Evolutionary conservation across 164 flowering plant genomes (phyloP).

Genomic region (Litsea cubeba): DNA sequence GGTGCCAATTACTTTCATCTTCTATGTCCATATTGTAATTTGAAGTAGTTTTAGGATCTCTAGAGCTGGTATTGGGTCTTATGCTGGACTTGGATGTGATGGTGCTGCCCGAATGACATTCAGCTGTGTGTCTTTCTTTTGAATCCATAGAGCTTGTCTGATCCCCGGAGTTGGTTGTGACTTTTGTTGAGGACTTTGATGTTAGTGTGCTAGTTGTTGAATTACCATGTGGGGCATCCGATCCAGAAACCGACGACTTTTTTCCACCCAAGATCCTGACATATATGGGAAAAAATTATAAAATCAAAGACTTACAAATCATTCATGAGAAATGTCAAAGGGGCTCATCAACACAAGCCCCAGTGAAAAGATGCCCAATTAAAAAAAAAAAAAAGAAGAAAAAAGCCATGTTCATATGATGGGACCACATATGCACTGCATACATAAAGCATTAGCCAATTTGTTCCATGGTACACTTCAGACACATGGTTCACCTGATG

Average conservation of each 20-base stretch:
- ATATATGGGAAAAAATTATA: not conserved
- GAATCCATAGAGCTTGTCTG: constrained; percentile 16
- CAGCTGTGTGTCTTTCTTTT: constrained; percentile 15
- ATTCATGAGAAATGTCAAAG: not conserved
- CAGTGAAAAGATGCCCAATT: not conserved
- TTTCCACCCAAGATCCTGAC: constrained; percentile 27
- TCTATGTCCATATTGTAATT: constrained; percentile 13
- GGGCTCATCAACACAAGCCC: not conserved
- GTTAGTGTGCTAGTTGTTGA: constrained; percentile 5
- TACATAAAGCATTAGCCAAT: not conserved
- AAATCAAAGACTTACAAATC: too few relatives aligned
- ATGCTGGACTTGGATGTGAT: constrained; percentile 1
- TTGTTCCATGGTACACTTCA: not conserved
- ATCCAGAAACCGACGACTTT: constrained; percentile 14
- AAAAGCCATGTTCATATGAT: not conserved
- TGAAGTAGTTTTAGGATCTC: constrained; percentile 14
- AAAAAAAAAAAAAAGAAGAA: too few relatives aligned
- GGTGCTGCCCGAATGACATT: constrained; percentile 25
- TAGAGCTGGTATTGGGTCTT: constrained; percentile 7
- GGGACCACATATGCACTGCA: not conserved
- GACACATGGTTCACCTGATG: not conserved
- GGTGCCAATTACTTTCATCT: constrained; percentile 25
- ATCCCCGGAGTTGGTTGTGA: constrained; percentile 6
- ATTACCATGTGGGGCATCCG: not conserved
- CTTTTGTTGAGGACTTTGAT: constrained; percentile 1